Evolutionary conservation across 805 yeast genomes (phyloP).

Genomic region (Torulaspora indica): DNA sequence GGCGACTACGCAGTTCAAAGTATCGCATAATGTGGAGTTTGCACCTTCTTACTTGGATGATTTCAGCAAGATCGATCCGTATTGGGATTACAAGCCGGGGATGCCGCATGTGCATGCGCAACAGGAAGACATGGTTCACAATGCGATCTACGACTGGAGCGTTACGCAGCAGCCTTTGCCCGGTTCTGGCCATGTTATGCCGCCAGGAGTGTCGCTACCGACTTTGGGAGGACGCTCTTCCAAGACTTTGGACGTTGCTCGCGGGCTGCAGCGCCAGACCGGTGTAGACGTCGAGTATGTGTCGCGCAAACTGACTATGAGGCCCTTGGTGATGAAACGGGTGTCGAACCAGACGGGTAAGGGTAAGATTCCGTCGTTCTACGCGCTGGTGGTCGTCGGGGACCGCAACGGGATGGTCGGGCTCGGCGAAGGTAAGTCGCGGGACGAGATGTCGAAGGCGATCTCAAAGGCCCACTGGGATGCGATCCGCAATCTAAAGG

Average conservation of each 20-base stretch:
- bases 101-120: conserved; percentile 27
- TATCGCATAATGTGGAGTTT: conserved; percentile 46
- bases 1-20: conserved; percentile 47
- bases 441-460: conserved; percentile 70
- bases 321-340: conserved; percentile 66
- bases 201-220: conserved; percentile 26
- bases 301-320: conserved; percentile 49
- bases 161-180: conserved; percentile 27
- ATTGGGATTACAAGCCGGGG: conserved; percentile 57
- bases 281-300: conserved; percentile 63
- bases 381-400: conserved; percentile 84
- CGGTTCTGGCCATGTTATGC: conserved; percentile 18
- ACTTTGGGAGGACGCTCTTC: conserved; percentile 20
- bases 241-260: conserved; percentile 38
- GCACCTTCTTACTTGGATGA: conserved; percentile 72
- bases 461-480: conserved; percentile 85
- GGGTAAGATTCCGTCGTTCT: conserved; percentile 81
- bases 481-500: conserved; percentile 78
- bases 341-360: conserved; percentile 89
- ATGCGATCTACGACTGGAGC: conserved; percentile 23
- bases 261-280: conserved; percentile 55
- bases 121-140: conserved; percentile 15
- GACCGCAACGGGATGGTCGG: conserved; percentile 93
- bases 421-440: conserved; percentile 89
- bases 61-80: conserved; percentile 62